A percentile compares a stretch with the other conserved stretches of the same genome.
These are phyloP conservation scores for Spergularia azorica DNA, from an alignment of 179 eudicot species.

Conservation along the genomic window DNA sequence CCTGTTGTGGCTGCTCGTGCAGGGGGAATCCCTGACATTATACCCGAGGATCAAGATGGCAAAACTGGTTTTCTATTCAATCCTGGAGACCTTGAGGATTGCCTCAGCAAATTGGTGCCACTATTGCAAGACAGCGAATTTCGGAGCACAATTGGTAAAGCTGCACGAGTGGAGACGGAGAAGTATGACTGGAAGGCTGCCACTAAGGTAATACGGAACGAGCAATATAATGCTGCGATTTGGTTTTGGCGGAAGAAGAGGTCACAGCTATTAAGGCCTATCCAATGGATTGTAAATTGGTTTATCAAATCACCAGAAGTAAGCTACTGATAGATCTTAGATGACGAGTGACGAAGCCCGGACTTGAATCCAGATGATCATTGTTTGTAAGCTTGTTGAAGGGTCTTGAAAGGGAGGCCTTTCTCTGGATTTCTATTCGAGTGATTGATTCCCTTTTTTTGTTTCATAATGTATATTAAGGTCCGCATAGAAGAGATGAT, in stretches of 20 bases:
- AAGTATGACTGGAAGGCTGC: slow-evolving; percentile 91
- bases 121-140: slow-evolving; percentile 53
- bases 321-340: slow-evolving; percentile 41
- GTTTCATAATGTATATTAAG: slow-evolving; percentile 24
- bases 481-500: slow-evolving; percentile 21
- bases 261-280: slow-evolving; percentile 50
- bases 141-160: slow-evolving; percentile 63
- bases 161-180: slow-evolving; percentile 91
- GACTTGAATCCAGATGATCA: neutral
- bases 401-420: slow-evolving; percentile 18
- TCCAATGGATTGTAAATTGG: slow-evolving; percentile 58
- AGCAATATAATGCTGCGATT: slow-evolving; percentile 79
- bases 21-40: slow-evolving; percentile 86
- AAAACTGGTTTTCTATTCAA: slow-evolving; percentile 69
- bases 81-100: slow-evolving; percentile 77
- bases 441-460: slow-evolving; percentile 26
- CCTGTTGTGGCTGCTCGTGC: slow-evolving; percentile 96
- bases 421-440: neutral
- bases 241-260: slow-evolving; percentile 91
- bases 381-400: slow-evolving; percentile 17
- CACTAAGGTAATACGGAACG: slow-evolving; percentile 65
- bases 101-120: slow-evolving; percentile 66
- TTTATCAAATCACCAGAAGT: slow-evolving; percentile 49
- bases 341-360: too few species aligned
- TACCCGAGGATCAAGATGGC: slow-evolving; percentile 75